Evolutionary conservation across 2,329 filamentous ascomycete genomes (phyloP).

Genomic region (Botryosphaeria agaves): DNA sequence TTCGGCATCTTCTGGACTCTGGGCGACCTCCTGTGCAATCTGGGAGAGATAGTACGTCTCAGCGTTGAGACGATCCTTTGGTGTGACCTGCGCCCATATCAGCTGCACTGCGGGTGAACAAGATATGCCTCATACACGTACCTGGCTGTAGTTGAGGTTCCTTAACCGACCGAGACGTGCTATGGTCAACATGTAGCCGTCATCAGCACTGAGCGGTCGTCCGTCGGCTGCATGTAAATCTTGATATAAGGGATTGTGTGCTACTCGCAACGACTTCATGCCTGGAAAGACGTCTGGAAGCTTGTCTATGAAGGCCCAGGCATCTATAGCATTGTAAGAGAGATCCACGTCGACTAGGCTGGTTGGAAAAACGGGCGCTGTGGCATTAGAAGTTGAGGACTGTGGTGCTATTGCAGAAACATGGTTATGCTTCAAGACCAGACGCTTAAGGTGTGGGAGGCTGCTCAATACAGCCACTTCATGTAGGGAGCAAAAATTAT

Average conservation of each 20-base stretch:
- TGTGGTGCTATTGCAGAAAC: slow-evolving; percentile 30
- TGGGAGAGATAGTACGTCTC: slow-evolving; percentile 86
- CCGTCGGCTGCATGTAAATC: slow-evolving; percentile 25
- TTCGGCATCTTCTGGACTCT: slow-evolving; percentile 36
- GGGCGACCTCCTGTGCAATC: slow-evolving; percentile 58
- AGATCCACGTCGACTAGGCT: slow-evolving; percentile 25
- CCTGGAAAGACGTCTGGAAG: slow-evolving; percentile 54
- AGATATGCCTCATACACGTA: slow-evolving; percentile 4
- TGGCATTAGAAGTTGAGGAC: too few species aligned
- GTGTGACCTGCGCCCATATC: slow-evolving; percentile 31
- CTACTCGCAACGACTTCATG: slow-evolving; percentile 57
- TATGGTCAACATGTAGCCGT: slow-evolving; percentile 78
- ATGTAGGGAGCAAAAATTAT: slow-evolving; percentile 43
- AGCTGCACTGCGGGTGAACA: slow-evolving; percentile 20
- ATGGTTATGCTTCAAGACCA: slow-evolving; percentile 57
- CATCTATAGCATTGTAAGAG: slow-evolving; percentile 26
- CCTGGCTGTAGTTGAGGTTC: slow-evolving; percentile 49
- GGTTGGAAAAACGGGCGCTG: slow-evolving; percentile 10
- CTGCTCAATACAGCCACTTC: slow-evolving; percentile 42
- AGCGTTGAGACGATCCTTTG: slow-evolving; percentile 65
- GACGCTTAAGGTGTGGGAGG: slow-evolving; percentile 31
- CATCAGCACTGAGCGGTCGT: slow-evolving; percentile 41
- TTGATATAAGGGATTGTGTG: slow-evolving; percentile 72
- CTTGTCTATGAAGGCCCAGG: slow-evolving; percentile 58
- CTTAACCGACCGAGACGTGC: slow-evolving; percentile 53